Base-by-base conservation (phyloP, 2,329 filamentous ascomycete species). In the Dothistroma septosporum region DNA sequence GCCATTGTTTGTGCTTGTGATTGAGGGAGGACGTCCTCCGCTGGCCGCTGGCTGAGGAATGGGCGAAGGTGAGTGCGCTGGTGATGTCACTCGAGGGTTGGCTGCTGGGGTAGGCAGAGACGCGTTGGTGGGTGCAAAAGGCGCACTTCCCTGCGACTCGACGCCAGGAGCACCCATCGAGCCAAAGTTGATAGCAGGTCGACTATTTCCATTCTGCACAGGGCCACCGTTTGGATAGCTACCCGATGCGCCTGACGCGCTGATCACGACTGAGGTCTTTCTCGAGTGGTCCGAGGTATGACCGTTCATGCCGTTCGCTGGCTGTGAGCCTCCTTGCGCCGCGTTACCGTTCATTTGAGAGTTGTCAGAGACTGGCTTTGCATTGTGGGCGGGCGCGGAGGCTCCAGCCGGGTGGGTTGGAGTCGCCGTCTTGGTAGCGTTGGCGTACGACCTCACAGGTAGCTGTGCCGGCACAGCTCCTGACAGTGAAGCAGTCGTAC, bases 191-290 rank as follows among this genome's bases (percentile, higher is more conserved):
- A 94, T 90, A 68, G 81, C 82, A 67, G 83, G 78, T 75, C 83
- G 76, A 33, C 46, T 64, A 53, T 53, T 49, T 55, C 64, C 66
- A 70, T 78, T 83, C 64, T 80, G 75, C 46, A 86, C 84, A 59
- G 84, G 82, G 59, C 86, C 89, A 70, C 91, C 91, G 81, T 95
- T 96, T 69, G 88, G 83, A 63, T 87, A 85, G 75, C 86, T 90
- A 73, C 87, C 87, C 68, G 83, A 89, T 59, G 90, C 85, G 68
- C 89, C 90, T 73, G 90, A 89, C 69, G 91, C 88, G 76, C 86
- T 92, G 81, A 97, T 96, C 71, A 92, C 96, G 72, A 96, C 89
- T 19, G 93, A 96, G 66, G 87, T 87, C 79, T 96, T 96, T 74
- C 91, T 86, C 73, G 82, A 84, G 80, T 97, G 92, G 69, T 91